Evolutionary conservation across 257 asterid genomes (phyloP), one percentile per base, ranked within the genome.

Genomic region (Ilex aquifolium): DNA sequence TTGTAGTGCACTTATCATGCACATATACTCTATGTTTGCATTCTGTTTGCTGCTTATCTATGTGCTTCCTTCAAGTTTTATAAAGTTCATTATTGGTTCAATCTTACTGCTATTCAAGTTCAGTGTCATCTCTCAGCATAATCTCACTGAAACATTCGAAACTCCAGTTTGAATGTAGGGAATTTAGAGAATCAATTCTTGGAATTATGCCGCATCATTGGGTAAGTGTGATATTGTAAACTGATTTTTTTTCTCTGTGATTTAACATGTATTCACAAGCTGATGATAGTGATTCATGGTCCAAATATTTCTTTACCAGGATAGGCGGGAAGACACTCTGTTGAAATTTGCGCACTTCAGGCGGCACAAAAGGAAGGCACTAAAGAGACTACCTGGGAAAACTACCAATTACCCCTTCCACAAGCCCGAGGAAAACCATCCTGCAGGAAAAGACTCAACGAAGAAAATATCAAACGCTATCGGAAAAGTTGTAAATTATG

Each of bases 121-220:
- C 42, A 36, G 42, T 42, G 40, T 16, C 13, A 50, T n/a, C 46
- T 56, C 44, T 52, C n/a, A 29, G 59, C 27, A 51, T 62, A 67
- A 52, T 15, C 69, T 71, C 44, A 72, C 77, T 67, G 60, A 59
- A 62, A 58, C 68, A 57, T 56, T 71, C 73, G 74, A 81, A 69
- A 44, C 80, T 62, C 60, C 72, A 93, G 97, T 85, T 85, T 75
- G 97, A 93, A 73, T 93, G 99, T 82, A 85, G 99, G 91, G 88
- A 90, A 74, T 87, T 82, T 66, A 82, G 99, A 80, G 97, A 93
- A 85, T 93, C 99, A 52, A 70, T 93, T 74, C 95, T 93, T 65
- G 96, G 96, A 68, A 88, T 93, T 74, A 81, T 93, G 95, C 99
- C 99, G 30, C 99, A 93, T 72, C 85, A 63, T 66, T 93, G 99